Percentiles rank a stretch among this genome's conserved stretches.
phyloP scores from a whole-genome alignment of 2,329 filamentous ascomycete genomes.

The Graphiopsis chlorocephala region DNA sequence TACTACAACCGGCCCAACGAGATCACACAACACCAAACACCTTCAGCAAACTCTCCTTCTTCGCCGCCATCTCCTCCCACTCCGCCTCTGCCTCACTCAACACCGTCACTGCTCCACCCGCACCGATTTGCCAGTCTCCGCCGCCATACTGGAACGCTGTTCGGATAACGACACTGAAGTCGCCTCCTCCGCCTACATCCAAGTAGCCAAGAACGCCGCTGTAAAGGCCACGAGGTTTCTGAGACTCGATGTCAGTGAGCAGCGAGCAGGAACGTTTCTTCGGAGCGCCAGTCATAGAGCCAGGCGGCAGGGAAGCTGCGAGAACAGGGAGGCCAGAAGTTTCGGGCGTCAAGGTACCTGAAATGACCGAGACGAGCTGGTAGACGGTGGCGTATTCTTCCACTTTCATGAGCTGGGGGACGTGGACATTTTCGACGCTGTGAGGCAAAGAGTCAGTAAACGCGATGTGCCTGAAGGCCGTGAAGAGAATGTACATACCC shows the following conservation, averaged over 20 bases:
- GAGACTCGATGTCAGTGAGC: slow-evolving; percentile 64
- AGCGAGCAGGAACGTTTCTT: slow-evolving; percentile 91
- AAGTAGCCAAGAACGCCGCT: slow-evolving; percentile 88
- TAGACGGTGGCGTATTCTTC: slow-evolving; percentile 91
- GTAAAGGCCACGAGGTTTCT: slow-evolving; percentile 69
- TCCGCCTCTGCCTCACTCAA: slow-evolving; percentile 78
- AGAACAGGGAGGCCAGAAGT: slow-evolving; percentile 73
- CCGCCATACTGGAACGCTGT: slow-evolving; percentile 73
- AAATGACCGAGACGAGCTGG: slow-evolving; percentile 85
- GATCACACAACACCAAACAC: slow-evolving; percentile 16
- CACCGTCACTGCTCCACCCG: slow-evolving; percentile 85
- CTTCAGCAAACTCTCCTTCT: slow-evolving; percentile 35
- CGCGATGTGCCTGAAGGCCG: background rate
- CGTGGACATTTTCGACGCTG: slow-evolving; percentile 56
- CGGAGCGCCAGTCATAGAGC: slow-evolving; percentile 94
- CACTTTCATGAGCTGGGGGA: slow-evolving; percentile 76
- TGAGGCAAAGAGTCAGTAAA: slow-evolving; percentile 10
- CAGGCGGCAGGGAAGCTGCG: slow-evolving; percentile 74
- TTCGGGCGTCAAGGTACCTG: slow-evolving; percentile 57
- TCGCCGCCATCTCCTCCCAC: slow-evolving; percentile 76
- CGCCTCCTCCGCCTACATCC: slow-evolving; percentile 77
- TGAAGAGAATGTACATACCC: slow-evolving; percentile 53
- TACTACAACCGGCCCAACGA: too few species aligned
- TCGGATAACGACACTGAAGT: slow-evolving; percentile 89
- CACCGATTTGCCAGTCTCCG: slow-evolving; percentile 71